These are phyloP conservation scores for Neoboletus brunneissimus DNA, from an alignment of 768 basidiomycete genomes.

Conservation along the genomic window DNA sequence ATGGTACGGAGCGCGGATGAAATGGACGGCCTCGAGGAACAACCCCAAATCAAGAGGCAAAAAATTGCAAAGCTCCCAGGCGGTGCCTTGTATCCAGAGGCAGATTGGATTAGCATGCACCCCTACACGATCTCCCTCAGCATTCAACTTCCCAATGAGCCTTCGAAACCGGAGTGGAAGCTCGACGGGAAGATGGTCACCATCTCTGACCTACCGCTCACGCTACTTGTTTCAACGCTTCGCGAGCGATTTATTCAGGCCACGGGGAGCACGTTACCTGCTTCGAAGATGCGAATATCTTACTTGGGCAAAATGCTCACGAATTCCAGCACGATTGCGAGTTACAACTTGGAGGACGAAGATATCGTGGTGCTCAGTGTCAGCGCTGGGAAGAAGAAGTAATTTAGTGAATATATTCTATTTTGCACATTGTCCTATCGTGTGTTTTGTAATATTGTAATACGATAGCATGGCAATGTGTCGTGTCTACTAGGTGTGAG, in stretches of 20 bases:
- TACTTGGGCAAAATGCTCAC: constrained; percentile 84
- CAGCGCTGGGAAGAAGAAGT: constrained; percentile 74
- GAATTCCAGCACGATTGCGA: constrained; percentile 80
- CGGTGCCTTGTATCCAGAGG: constrained; percentile 80
- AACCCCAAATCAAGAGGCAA: constrained; percentile 85
- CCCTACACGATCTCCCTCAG: constrained; percentile 86
- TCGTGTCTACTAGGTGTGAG: constrained; percentile 7
- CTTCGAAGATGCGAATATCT: constrained; percentile 77
- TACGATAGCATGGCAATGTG: constrained; percentile 13
- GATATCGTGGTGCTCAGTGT: constrained; percentile 77
- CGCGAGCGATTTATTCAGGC: constrained; percentile 83
- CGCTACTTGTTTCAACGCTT: constrained; percentile 79
- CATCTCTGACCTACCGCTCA: constrained; percentile 81
- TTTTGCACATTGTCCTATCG: constrained; percentile 2
- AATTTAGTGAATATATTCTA: constrained; percentile 11
- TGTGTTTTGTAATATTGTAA: constrained; percentile 8
- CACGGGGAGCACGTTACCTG: constrained; percentile 74
- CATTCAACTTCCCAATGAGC: constrained; percentile 79
- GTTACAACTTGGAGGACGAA: constrained; percentile 89
- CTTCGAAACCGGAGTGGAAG: constrained; percentile 91
- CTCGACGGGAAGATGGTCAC: constrained; percentile 76
- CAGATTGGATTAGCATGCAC: constrained; percentile 89
- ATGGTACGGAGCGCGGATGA: constrained; percentile 79
- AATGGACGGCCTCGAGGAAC: constrained; percentile 69
- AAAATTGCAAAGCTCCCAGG: constrained; percentile 82